A percentile compares a stretch with the other conserved stretches of the same genome.
These are phyloP conservation scores for Chaetomium olivaceum DNA, from an alignment of 2,329 filamentous ascomycete species.

Conservation along the genomic window DNA sequence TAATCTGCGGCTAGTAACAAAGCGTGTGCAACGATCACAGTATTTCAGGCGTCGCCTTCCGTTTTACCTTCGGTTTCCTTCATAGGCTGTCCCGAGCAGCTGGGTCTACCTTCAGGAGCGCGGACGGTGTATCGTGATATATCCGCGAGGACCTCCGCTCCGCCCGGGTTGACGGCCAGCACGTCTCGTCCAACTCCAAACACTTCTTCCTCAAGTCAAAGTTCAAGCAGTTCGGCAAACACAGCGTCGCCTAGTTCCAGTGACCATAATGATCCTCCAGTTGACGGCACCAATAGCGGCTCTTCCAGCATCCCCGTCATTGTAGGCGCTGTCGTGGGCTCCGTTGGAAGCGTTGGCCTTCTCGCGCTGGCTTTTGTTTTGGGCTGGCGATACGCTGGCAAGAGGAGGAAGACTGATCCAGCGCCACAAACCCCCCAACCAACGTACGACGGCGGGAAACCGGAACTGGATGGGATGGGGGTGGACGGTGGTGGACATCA, in stretches of 20 bases:
- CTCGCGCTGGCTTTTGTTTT: not conserved
- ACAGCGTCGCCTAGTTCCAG: too few species aligned
- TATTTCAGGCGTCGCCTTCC: not conserved
- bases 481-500: not conserved
- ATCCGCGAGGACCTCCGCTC: not conserved
- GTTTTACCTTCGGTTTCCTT: not conserved
- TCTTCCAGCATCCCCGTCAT: not conserved
- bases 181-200: too few species aligned
- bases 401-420: not conserved
- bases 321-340: conserved; percentile 4
- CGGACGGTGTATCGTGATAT: not conserved
- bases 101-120: not conserved
- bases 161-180: not conserved
- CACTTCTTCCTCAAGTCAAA: not conserved
- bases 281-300: not conserved
- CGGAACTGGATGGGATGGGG: not conserved
- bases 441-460: not conserved
- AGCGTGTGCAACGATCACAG: not conserved
- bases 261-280: too few species aligned
- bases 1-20: not conserved
- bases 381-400: not conserved
- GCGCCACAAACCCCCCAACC: not conserved
- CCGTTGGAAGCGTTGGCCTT: not conserved
- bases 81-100: conserved; percentile 4
- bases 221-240: not conserved